Evolutionary conservation across 2,329 filamentous ascomycete species (phyloP).

Genomic region (Decorospora gaudefroyi): DNA sequence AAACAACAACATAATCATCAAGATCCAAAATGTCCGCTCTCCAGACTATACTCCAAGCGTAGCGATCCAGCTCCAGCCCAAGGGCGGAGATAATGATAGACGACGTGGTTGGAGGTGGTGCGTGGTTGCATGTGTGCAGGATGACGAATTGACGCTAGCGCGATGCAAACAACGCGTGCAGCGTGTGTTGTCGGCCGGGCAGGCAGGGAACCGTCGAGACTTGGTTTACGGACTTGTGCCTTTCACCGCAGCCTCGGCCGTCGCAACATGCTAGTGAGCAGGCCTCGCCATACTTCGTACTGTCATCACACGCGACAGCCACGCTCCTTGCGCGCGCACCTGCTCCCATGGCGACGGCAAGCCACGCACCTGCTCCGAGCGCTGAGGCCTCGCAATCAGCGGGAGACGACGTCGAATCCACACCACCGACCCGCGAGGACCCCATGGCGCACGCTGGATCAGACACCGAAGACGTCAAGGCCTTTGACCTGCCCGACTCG

Average conservation of each 20-base stretch:
- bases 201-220: slow-evolving; percentile 11
- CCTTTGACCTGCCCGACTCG: slow-evolving; percentile 43
- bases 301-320: slow-evolving; percentile 24
- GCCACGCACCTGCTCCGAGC: slow-evolving; percentile 28
- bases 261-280: slow-evolving; percentile 34
- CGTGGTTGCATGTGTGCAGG: neutral
- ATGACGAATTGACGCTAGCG: slow-evolving; percentile 13
- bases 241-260: slow-evolving; percentile 15
- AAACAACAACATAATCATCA: no score
- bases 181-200: slow-evolving; percentile 26
- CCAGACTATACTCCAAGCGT: no score
- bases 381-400: slow-evolving; percentile 34
- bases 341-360: slow-evolving; percentile 30
- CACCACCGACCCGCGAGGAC: slow-evolving; percentile 22
- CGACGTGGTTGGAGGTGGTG: neutral
- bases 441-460: slow-evolving; percentile 36
- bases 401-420: slow-evolving; percentile 22
- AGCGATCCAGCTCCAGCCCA: no score
- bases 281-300: slow-evolving; percentile 5
- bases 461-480: slow-evolving; percentile 40
- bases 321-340: slow-evolving; percentile 23
- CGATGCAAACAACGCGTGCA: slow-evolving; percentile 17
- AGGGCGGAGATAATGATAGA: no score
- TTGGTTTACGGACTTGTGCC: slow-evolving; percentile 13
- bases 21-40: no score